Evolutionary conservation across 192 early-diverging fungal genomes (phyloP), one percentile per base, ranked within the genome.

Genomic region (Gryganskiella cystojenkinii): DNA sequence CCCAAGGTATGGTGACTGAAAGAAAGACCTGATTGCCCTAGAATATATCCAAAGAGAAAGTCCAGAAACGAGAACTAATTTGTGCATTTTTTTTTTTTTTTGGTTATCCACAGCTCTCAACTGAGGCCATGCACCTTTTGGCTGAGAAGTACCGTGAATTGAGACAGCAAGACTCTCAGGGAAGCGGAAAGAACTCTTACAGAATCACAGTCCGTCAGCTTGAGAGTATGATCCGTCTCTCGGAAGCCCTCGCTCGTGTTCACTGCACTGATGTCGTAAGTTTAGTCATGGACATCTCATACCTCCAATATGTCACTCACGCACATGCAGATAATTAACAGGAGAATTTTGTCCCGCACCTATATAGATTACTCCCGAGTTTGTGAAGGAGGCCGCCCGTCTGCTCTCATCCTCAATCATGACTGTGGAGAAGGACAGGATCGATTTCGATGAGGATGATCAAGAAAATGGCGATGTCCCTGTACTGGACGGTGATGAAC

Each of bases 141-240:
- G 90, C 92, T 53, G 87, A 89, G 63, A 91, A 94, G 62, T 99
- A 99, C 82, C 85, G 92, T 42, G 91, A 95, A 44, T 80, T 99
- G 55, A 81, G 97, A 24, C 94, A 95, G 82, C 90, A 88, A 52
- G 97, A 98, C 73, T 89, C 90, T 1, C 90, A 92, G 27, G 94
- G 90, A 44, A 80, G 81, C 22, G 78, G 70, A 17, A 81, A 79
- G 63, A 89, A 86, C 71, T 94, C 95, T 1, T 96, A 95, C 72
- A 89, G 96, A 33, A 98, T 98, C 67, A 99, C 97, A 1, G 97
- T 99, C 28, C 91, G 96, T 50, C 97, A 99, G 83, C 84, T 99
- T 19, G 97, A 98, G 85, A 94, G 92, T 76, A 93, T 98, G 86
- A 94, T 99, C 60, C 94, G 96, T 47, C 85, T 99, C 30, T 95